Conservation (phyloP, 345 rosid species). For the Populus ilicifolia region DNA sequence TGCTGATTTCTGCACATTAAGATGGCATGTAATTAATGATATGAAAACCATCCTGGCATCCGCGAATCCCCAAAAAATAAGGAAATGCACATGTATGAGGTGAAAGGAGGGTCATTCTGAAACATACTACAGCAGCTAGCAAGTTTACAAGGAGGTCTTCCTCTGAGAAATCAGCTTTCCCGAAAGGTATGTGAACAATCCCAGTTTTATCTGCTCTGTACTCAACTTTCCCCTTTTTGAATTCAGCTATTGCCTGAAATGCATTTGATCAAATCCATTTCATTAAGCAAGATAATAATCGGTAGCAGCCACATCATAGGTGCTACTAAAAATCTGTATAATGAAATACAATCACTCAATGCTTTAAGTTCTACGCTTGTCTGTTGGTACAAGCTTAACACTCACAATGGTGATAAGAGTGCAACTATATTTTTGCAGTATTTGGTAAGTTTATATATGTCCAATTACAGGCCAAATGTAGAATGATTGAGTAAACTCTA, state of each 20-base stretch:
- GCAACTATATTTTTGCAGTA: background rate
- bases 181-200: slow-evolving; percentile 91
- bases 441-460: background rate
- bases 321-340: background rate
- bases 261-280: background rate
- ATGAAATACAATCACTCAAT: no score
- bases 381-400: background rate
- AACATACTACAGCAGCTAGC: slow-evolving; percentile 70
- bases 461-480: background rate
- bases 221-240: slow-evolving; percentile 92
- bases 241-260: slow-evolving; percentile 88
- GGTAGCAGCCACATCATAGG: background rate
- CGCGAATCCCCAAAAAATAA: background rate
- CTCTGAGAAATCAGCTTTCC: slow-evolving; percentile 65
- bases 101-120: background rate
- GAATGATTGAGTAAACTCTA: background rate
- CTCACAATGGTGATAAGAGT: background rate
- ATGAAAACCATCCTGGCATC: background rate
- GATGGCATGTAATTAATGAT: background rate
- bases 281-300: background rate
- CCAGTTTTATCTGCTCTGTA: slow-evolving; percentile 97
- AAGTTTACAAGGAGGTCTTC: slow-evolving; percentile 83
- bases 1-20: slow-evolving; percentile 64
- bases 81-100: background rate
- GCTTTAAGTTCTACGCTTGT: background rate